Evolutionary conservation across 164 flowering plant species (phyloP).

Genomic region (Berberis thunbergii): DNA sequence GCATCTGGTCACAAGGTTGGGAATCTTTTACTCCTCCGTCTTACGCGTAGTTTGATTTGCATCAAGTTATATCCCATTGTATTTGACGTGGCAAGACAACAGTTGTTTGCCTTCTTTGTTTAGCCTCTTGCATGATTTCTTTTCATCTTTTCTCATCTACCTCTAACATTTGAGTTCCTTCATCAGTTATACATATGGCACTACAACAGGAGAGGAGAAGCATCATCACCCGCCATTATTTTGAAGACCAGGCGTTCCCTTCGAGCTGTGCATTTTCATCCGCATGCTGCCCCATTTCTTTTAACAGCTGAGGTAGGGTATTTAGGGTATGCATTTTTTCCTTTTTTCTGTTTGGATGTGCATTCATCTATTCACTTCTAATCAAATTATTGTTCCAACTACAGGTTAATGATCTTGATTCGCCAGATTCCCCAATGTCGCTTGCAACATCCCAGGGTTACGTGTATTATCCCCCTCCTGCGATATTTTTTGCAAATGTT

Average conservation of each 20-base stretch:
- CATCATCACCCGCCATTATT: constrained; percentile 56
- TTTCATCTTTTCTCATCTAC: background rate
- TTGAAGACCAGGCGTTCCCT: constrained; percentile 85
- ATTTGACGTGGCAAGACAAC: no score
- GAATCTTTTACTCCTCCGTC: background rate
- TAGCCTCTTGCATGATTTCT: background rate
- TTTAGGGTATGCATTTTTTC: constrained; percentile 2
- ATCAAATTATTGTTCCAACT: constrained; percentile 14
- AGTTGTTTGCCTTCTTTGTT: background rate
- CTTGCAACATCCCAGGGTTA: constrained; percentile 77
- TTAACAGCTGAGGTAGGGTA: constrained; percentile 83
- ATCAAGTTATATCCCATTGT: no score
- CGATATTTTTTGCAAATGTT: constrained; percentile 62
- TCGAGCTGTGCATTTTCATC: constrained; percentile 98
- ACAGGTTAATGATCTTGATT: constrained; percentile 89
- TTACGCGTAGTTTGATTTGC: no score
- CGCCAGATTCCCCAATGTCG: constrained; percentile 78
- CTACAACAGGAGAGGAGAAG: constrained; percentile 56
- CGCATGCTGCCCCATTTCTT: constrained; percentile 82
- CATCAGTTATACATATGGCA: constrained; percentile 85
- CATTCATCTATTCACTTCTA: background rate
- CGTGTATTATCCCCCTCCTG: constrained; percentile 78
- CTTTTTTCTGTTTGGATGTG: background rate
- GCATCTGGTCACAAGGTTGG: constrained; percentile 98
- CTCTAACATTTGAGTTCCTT: constrained; percentile 5